phyloP scores from a whole-genome alignment of 2,329 filamentous ascomycete species.

The Arachnomyces sp. region DNA sequence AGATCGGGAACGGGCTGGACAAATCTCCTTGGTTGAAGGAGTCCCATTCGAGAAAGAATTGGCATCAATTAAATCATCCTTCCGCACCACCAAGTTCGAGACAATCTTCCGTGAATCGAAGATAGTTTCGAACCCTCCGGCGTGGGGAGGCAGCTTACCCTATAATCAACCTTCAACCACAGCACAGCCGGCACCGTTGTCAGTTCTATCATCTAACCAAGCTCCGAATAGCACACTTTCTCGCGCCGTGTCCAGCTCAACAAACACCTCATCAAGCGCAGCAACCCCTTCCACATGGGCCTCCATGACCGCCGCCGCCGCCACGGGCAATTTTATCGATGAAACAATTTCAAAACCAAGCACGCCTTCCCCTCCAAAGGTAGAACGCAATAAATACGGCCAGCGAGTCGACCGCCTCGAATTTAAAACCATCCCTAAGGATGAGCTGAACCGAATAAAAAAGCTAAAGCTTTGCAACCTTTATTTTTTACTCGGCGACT shows the following conservation, averaged over 20 bases:
- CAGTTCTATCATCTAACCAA: constrained; percentile 31
- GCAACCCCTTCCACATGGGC: constrained; percentile 24
- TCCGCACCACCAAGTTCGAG: constrained; percentile 44
- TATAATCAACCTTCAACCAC: constrained; percentile 1
- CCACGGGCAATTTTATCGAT: constrained; percentile 32
- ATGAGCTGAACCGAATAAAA: constrained; percentile 53
- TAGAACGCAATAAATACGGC: constrained; percentile 52
- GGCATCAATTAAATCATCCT: constrained; percentile 38
- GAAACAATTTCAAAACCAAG: constrained; percentile 27
- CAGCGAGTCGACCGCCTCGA: constrained; percentile 51
- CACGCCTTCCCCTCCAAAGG: constrained; percentile 24
- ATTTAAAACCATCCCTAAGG: constrained; percentile 45
- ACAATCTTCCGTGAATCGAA: constrained; percentile 49
- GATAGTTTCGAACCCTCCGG: constrained; percentile 27
- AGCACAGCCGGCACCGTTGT: constrained; percentile 13
- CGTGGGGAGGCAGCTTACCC: constrained; percentile 9
- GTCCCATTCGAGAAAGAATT: constrained; percentile 50
- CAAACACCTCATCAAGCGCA: constrained; percentile 12
- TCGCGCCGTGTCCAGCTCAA: constrained; percentile 28
- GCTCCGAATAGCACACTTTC: constrained; percentile 23
- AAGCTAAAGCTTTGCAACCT: constrained; percentile 58
- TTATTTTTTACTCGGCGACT: constrained; percentile 52
- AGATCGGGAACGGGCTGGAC: constrained; percentile 37
- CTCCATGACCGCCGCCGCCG: constrained; percentile 29
- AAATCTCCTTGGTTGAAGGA: constrained; percentile 51